Base-by-base conservation (phyloP, 2,329 filamentous ascomycete genomes). In the Madurella fahalii region DNA sequence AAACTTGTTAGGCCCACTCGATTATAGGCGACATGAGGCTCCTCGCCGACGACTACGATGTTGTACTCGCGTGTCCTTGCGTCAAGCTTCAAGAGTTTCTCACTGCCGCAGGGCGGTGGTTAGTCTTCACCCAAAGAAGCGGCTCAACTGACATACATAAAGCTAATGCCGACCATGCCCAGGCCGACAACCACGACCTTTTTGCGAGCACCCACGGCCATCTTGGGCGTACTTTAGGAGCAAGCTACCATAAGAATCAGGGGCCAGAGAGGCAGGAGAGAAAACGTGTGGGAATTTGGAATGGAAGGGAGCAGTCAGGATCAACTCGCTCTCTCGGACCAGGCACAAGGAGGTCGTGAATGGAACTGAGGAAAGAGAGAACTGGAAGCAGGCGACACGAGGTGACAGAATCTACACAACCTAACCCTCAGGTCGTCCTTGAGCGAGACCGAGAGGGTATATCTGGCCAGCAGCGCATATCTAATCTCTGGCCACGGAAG, bases 81-180 rank as follows among this genome's bases (percentile, higher is more conserved):
- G 68, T 95, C 91, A 50, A 91, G 82, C 64, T 95, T 95, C 65
- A 95, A 78, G 9, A 96, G 72, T 71, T 96, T 96, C 71, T 96
- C 91, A 64, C 90, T 95, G 63, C 25, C 25, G 25, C 25, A 7
- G 25, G 25, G 17, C 2, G 5, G 20, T 13, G 16, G 49, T 55
- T 17, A 58, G 52, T 13, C 16, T 15, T 50, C 13, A 15, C 18
- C 32, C 9, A 11, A 12, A 15, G 34, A 5, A 37, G 34, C 11
- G 34, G 13, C 25, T 20, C 9, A 12, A 1, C 4, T 1, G 9
- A 77, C 86, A 78, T 73, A 93, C 88, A 95, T 90, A 69, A 95
- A 93, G 41, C 88, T 85, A 62, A 94, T 87, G 40, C 87, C 90
- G 43, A 96, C 91, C 92, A 96, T 96, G 2, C 91, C 91, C 71